Base-by-base conservation (phyloP, 2,329 filamentous ascomycete genomes). In the Hymenoscyphus infarciens region DNA sequence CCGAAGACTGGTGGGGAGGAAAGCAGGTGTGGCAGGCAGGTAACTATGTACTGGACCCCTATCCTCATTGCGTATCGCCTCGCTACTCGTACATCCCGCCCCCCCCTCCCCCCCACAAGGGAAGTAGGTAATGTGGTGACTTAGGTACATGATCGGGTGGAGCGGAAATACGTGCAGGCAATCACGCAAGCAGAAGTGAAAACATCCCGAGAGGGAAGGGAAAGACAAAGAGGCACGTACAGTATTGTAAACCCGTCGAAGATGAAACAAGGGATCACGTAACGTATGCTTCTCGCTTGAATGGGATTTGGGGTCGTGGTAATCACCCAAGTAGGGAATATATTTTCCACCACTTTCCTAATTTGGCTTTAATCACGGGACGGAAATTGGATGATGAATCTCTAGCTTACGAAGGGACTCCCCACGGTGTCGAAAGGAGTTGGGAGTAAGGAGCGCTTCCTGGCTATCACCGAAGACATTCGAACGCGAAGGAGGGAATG, bases 221-320 rank as follows among this genome's bases (percentile, higher is more conserved):
- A 16, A 10, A 39, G 11, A 45, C 6, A 45, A 45, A 45, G 42
- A 45, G 42, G 19, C 42, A 49, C 42, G 42, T 49, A 22, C 5
- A 22, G 42, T 22, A 49, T 49, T 49, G 42, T 49, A 49, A 49
- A 49, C 42, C n/a, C n/a, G 42, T 49, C 22, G 8, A 11, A 19
- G 42, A 49, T 49, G 42, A 49, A 49, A 49, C 42, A 22, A 49
- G 10, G 42, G 42, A 49, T 49, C 42, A 49, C 42, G 42, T 49
- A 49, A 49, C 42, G 42, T 49, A 22, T 49, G 42, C 8, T 49
- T 49, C 42, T 49, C n/a, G 42, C 42, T 49, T 49, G 42, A 22
- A 22, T 19, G 42, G n/a, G 6, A 22, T n/a, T 22, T 49, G 22
- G 42, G n/a, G 19, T 19, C 16, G 3, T 13, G 35, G 10, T 49